These are phyloP conservation scores for Dipteronia dyeriana DNA, from an alignment of 345 rosid genomes.

Conservation along the genomic window DNA sequence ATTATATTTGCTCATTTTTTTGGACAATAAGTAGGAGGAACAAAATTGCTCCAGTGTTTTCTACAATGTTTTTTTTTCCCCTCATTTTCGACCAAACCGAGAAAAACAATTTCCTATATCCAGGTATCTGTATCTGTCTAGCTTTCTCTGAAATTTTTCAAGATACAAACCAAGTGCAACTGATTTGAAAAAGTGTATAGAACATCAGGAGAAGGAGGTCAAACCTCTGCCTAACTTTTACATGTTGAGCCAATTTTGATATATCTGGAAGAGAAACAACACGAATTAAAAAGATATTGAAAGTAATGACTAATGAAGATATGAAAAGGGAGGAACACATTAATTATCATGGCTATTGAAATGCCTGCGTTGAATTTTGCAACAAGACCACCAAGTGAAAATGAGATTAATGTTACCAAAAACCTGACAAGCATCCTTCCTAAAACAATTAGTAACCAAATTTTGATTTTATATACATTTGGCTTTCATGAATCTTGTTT, in stretches of 20 bases:
- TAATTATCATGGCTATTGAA: not conserved
- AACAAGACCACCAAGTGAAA: not conserved
- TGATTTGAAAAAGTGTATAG: not conserved
- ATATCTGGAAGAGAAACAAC: constrained; percentile 54
- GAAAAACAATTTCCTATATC: not conserved
- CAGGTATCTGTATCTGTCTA: not conserved
- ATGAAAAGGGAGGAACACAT: not conserved
- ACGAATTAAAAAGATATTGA: no score
- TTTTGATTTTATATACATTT: not conserved
- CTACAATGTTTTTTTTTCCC: not conserved
- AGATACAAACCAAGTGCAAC: not conserved
- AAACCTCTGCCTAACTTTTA: constrained; percentile 95
- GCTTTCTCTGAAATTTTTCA: not conserved
- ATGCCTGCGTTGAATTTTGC: not conserved
- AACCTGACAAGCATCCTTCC: no score
- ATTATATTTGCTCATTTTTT: not conserved
- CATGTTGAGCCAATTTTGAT: constrained; percentile 71
- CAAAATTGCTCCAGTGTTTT: not conserved
- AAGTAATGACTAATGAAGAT: no score
- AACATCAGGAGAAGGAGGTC: constrained; percentile 27
- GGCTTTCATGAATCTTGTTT: not conserved
- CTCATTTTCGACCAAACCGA: not conserved
- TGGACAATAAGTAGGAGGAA: not conserved
- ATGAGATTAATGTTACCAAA: no score
- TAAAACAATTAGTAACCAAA: not conserved